A percentile compares a stretch with the other conserved stretches of the same genome.
Evolutionary conservation across 768 basidiomycete species (phyloP).

Genomic region (Coprinopsis cinerea): DNA sequence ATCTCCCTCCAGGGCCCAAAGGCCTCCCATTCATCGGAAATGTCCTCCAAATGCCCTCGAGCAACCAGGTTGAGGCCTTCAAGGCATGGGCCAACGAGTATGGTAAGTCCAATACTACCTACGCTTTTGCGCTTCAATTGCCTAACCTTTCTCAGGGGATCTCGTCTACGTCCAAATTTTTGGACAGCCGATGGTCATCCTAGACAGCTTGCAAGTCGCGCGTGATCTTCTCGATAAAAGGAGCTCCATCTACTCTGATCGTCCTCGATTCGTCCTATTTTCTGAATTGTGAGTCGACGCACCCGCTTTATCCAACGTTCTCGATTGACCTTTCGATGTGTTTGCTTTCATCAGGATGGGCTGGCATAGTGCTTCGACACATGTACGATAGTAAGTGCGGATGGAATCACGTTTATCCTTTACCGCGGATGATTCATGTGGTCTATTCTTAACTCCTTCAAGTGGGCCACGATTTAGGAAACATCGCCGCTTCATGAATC

Average conservation of each 20-base stretch:
- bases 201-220: slow-evolving; percentile 41
- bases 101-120: slow-evolving; percentile 27
- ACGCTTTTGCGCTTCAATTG: background rate
- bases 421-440: background rate
- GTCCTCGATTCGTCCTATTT: slow-evolving; percentile 41
- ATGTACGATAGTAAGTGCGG: slow-evolving; percentile 38
- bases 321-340: background rate
- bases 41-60: slow-evolving; percentile 35
- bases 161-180: slow-evolving; percentile 36
- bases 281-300: slow-evolving; percentile 38
- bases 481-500: slow-evolving; percentile 46
- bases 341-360: slow-evolving; percentile 33
- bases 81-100: slow-evolving; percentile 35
- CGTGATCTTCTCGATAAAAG: slow-evolving; percentile 48
- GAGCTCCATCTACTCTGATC: slow-evolving; percentile 49
- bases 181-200: slow-evolving; percentile 41
- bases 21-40: slow-evolving; percentile 44
- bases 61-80: slow-evolving; percentile 35
- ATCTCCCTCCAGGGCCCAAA: slow-evolving; percentile 43
- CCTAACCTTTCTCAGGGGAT: slow-evolving; percentile 28
- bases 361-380: slow-evolving; percentile 42
- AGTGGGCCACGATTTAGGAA: slow-evolving; percentile 48
- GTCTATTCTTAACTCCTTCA: slow-evolving; percentile 1
- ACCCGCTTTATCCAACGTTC: background rate
- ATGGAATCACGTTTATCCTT: slow-evolving; percentile 1